Percentiles rank a stretch among this genome's conserved stretches.
Evolutionary conservation across 495 filamentous ascomycete species (phyloP).

Genomic region (Annulohypoxylon moriforme): DNA sequence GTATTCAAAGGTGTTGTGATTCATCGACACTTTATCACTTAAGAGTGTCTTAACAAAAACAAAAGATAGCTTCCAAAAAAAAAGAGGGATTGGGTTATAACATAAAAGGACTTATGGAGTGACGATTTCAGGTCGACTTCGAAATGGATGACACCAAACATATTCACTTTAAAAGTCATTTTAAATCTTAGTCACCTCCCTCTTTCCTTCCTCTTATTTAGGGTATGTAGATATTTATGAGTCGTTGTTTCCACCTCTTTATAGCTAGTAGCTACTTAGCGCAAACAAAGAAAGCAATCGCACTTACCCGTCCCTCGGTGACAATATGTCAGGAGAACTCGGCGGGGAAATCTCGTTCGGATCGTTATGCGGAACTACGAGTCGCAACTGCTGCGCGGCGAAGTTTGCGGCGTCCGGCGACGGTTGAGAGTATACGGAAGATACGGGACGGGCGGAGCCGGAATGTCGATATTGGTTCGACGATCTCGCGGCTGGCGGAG

Average conservation of each 20-base stretch:
- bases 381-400: slow-evolving; percentile 46
- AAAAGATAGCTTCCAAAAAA: slow-evolving; percentile 28
- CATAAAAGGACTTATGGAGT: slow-evolving; percentile 15
- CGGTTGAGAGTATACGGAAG: slow-evolving; percentile 55
- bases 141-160: slow-evolving; percentile 10
- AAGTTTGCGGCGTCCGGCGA: slow-evolving; percentile 43
- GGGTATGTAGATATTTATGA: background rate
- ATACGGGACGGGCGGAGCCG: slow-evolving; percentile 50
- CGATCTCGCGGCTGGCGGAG: slow-evolving; percentile 48
- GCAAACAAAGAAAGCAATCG: slow-evolving; percentile 26
- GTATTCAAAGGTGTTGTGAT: slow-evolving; percentile 14
- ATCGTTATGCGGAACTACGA: slow-evolving; percentile 51
- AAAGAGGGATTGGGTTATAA: background rate
- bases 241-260: slow-evolving; percentile 11
- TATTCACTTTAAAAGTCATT: slow-evolving; percentile 9
- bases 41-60: slow-evolving; percentile 11
- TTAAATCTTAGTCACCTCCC: background rate
- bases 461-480: slow-evolving; percentile 50
- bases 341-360: slow-evolving; percentile 59
- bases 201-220: background rate
- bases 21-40: slow-evolving; percentile 4
- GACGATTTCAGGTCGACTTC: background rate
- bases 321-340: slow-evolving; percentile 58
- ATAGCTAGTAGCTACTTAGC: background rate
- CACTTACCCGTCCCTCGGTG: slow-evolving; percentile 49